These are phyloP conservation scores for Knoxia roxburghii DNA, from an alignment of 257 asterid species.

Conservation along the genomic window DNA sequence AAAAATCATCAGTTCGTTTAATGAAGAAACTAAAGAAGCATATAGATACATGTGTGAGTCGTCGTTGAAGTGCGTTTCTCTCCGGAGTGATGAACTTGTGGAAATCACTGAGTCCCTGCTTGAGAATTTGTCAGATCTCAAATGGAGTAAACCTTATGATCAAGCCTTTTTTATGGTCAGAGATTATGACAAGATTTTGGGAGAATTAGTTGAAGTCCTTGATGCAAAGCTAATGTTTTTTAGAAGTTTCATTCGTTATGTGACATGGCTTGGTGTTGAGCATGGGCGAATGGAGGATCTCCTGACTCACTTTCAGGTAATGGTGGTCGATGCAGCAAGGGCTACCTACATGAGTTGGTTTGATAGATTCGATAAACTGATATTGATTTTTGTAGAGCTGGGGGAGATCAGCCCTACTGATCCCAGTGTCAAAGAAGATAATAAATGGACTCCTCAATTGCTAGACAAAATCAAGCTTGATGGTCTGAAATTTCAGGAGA, in stretches of 20 bases:
- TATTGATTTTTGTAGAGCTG: neutral
- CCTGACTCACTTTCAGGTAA: neutral
- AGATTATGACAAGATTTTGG: neutral
- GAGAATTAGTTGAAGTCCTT: neutral
- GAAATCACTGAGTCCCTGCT: neutral
- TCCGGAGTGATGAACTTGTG: neutral
- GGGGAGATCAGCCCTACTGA: neutral
- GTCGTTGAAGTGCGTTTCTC: neutral
- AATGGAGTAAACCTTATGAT: neutral
- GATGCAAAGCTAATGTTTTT: neutral
- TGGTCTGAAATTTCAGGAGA: neutral
- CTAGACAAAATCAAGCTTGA: neutral
- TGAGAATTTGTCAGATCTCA: neutral
- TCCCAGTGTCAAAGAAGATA: slow-evolving; percentile 1
- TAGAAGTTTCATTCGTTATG: neutral
- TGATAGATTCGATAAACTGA: neutral
- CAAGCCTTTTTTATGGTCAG: slow-evolving; percentile 6
- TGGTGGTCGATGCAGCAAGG: slow-evolving; percentile 1
- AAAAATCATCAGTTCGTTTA: neutral
- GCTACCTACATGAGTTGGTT: slow-evolving; percentile 5
- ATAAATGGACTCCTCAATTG: neutral
- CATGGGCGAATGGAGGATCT: neutral
- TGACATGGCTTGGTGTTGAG: neutral
- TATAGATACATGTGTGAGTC: neutral
- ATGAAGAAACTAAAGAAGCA: neutral